Percentiles rank a stretch among this genome's conserved stretches.
phyloP scores from a whole-genome alignment of 1,284 basidiomycete species.

The Meripilus lineatus region DNA sequence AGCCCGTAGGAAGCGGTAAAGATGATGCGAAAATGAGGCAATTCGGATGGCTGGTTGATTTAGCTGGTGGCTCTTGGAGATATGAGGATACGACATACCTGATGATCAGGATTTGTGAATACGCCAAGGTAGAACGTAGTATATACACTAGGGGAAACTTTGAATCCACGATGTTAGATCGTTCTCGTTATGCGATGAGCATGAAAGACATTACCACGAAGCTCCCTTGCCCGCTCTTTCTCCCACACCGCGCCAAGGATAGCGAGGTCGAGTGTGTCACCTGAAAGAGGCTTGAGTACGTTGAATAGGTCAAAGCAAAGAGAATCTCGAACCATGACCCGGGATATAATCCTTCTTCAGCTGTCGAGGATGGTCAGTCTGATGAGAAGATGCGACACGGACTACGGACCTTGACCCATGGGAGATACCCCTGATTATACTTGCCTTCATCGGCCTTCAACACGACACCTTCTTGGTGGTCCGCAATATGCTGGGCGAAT shows the following conservation, averaged over 20 bases:
- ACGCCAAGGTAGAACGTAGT: constrained; percentile 79
- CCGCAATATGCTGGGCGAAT: constrained; percentile 44
- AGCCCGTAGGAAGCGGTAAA: constrained; percentile 76
- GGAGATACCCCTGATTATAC: constrained; percentile 58
- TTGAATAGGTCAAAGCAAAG: not conserved
- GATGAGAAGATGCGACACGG: not conserved
- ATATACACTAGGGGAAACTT: constrained; percentile 67
- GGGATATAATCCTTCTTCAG: constrained; percentile 80
- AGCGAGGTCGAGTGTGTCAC: constrained; percentile 72
- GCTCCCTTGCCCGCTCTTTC: constrained; percentile 66
- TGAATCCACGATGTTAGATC: constrained; percentile 65
- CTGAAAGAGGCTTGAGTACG: not conserved
- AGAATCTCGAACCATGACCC: constrained; percentile 52
- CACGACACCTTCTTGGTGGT: constrained; percentile 64
- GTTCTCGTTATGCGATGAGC: constrained; percentile 70
- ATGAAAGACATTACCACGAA: constrained; percentile 69
- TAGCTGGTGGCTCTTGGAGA: constrained; percentile 4
- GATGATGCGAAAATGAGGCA: constrained; percentile 64
- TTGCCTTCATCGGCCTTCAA: constrained; percentile 66
- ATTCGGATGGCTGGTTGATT: constrained; percentile 28
- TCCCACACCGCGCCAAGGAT: constrained; percentile 78
- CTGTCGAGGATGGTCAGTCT: constrained; percentile 17
- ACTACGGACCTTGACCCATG: constrained; percentile 74
- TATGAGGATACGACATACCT: no score
- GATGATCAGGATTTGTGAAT: constrained; percentile 41